Percentiles rank a stretch among this genome's conserved stretches.
Evolutionary conservation across 257 asterid species (phyloP).

Genomic region (Nicotiana attenuata): DNA sequence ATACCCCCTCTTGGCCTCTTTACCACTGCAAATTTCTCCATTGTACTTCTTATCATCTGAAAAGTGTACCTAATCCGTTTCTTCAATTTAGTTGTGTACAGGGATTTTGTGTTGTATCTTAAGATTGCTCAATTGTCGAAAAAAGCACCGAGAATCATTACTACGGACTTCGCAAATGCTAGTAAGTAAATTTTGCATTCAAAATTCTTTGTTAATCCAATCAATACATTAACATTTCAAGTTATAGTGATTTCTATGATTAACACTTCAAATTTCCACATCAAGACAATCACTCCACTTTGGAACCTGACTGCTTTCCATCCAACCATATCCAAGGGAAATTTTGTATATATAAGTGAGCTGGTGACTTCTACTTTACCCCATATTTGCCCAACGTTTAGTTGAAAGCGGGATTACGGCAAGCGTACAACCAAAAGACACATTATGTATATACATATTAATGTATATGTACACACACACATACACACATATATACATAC

Average conservation of each 20-base stretch:
- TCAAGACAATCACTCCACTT: background rate
- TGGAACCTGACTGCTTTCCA: background rate
- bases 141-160: background rate
- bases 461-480: background rate
- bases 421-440: background rate
- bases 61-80: background rate
- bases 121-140: background rate
- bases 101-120: background rate
- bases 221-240: background rate
- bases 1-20: background rate
- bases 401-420: too few relatives aligned
- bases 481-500: background rate
- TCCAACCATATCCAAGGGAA: background rate
- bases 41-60: background rate
- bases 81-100: background rate
- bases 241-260: background rate
- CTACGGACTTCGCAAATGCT: background rate
- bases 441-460: background rate
- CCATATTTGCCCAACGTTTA: too few relatives aligned
- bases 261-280: background rate
- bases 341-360: too few relatives aligned
- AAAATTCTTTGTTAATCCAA: background rate
- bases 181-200: background rate
- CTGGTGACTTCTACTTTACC: background rate
- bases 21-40: background rate